Evolutionary conservation across 176 grass and related monocot species (phyloP).

Genomic region (Zizania latifolia): DNA sequence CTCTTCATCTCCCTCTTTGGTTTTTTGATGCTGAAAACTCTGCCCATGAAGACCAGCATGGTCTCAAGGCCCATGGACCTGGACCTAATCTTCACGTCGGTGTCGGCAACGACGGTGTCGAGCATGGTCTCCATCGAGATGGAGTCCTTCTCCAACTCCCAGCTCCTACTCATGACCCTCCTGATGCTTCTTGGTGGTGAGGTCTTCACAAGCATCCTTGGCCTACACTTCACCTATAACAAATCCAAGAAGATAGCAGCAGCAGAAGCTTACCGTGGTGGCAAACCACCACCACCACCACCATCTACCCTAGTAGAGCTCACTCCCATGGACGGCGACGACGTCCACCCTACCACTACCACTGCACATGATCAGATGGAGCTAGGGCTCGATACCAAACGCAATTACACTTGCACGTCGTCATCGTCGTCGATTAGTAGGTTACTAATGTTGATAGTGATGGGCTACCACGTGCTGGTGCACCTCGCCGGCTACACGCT

Average conservation of each 20-base stretch:
- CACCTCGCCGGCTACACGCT: slow-evolving; percentile 49
- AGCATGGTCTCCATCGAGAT: slow-evolving; percentile 59
- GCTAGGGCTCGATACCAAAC: slow-evolving; percentile 2
- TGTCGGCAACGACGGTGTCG: slow-evolving; percentile 55
- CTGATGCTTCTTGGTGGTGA: slow-evolving; percentile 69
- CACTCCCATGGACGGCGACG: not conserved
- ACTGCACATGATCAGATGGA: slow-evolving; percentile 14
- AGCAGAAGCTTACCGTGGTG: not conserved
- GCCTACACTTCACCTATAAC: slow-evolving; percentile 37
- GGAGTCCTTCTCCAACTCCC: slow-evolving; percentile 68
- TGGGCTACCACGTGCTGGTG: slow-evolving; percentile 38
- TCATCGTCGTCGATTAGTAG: not conserved
- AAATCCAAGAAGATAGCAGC: slow-evolving; percentile 13
- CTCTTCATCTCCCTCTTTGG: slow-evolving; percentile 37
- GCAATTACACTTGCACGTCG: not conserved
- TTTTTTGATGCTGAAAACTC: slow-evolving; percentile 40
- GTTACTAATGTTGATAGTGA: slow-evolving; percentile 29
- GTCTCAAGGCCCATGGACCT: slow-evolving; percentile 6
- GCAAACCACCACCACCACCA: not conserved
- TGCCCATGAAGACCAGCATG: slow-evolving; percentile 31
- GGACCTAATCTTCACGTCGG: slow-evolving; percentile 61
- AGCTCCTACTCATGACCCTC: slow-evolving; percentile 50
- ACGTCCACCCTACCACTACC: not conserved
- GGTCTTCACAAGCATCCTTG: slow-evolving; percentile 65
- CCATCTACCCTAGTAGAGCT: slow-evolving; percentile 27